phyloP scores from a whole-genome alignment of 2,329 filamentous ascomycete genomes.

The Neophaeococcomyces mojaviensis region DNA sequence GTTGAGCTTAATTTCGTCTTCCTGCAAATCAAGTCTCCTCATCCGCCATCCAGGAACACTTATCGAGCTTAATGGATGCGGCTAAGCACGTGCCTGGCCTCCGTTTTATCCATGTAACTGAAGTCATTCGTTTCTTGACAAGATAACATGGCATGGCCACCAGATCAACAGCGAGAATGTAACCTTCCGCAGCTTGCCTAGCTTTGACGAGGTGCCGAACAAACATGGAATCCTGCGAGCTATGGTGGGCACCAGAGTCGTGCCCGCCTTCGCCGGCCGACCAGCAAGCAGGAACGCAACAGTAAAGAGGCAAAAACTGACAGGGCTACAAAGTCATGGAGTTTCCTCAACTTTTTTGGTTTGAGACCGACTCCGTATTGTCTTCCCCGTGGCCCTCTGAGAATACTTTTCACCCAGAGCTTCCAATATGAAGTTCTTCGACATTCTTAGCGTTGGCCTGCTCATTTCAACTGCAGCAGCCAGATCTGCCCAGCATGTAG shows the following conservation, averaged over 20 bases:
- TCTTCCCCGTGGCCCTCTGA: background rate
- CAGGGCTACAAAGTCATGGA: background rate
- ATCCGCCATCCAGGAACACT: too few species aligned
- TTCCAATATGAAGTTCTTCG: slow-evolving; percentile 15
- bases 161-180: too few species aligned
- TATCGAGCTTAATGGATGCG: too few species aligned
- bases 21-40: too few species aligned
- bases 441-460: background rate
- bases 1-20: too few species aligned
- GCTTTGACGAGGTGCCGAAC: too few species aligned
- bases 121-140: too few species aligned
- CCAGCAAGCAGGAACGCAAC: background rate
- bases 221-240: background rate
- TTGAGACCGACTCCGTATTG: background rate
- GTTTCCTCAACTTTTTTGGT: background rate
- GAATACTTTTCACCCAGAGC: background rate
- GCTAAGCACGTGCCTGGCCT: too few species aligned
- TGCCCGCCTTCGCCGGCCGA: background rate
- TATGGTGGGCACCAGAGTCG: slow-evolving; percentile 1
- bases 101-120: too few species aligned
- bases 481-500: slow-evolving; percentile 20
- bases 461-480: slow-evolving; percentile 13
- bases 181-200: too few species aligned
- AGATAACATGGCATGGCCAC: too few species aligned
- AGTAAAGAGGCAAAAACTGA: background rate